phyloP scores from a whole-genome alignment of 192 early-diverging fungal species.

The Backusella parvicylindrica region DNA sequence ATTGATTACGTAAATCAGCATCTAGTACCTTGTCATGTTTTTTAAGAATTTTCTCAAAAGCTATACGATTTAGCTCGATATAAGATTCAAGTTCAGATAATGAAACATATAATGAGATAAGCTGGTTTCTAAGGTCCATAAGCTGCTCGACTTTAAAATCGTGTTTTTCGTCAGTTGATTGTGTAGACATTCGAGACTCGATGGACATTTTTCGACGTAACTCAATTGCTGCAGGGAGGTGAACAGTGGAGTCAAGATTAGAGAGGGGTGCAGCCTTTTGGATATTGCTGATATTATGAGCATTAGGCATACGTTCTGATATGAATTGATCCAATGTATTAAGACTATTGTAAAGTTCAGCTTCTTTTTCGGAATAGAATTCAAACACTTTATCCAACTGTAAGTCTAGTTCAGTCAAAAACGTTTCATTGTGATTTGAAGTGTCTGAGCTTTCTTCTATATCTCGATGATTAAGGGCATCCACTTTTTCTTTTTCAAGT shows the following conservation, averaged over 20 bases:
- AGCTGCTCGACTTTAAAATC: constrained; percentile 9
- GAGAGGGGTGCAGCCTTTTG: not conserved
- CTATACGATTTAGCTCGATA: constrained; percentile 80
- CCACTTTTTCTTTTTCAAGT: constrained; percentile 28
- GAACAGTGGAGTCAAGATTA: not conserved
- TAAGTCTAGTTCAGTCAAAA: constrained; percentile 59
- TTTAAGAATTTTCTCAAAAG: constrained; percentile 90
- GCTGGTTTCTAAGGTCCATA: constrained; percentile 17
- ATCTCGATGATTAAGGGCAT: constrained; percentile 3
- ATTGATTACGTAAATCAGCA: constrained; percentile 37
- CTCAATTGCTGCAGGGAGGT: not conserved
- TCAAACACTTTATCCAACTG: constrained; percentile 66
- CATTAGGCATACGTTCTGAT: not conserved
- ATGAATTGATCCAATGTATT: constrained; percentile 36
- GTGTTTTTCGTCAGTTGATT: not conserved
- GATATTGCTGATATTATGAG: not conserved
- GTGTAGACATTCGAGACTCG: constrained; percentile 22
- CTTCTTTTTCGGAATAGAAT: constrained; percentile 69
- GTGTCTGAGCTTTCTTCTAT: constrained; percentile 1
- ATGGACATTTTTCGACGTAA: constrained; percentile 9
- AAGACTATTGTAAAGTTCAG: constrained; percentile 52
- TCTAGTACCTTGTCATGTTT: constrained; percentile 91
- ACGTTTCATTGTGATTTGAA: constrained; percentile 25
- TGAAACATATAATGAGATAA: constrained; percentile 42
- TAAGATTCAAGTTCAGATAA: constrained; percentile 82